A percentile compares a stretch with the other conserved stretches of the same genome.
phyloP scores from a whole-genome alignment of 306 rosid species.

The Quercus aquifolioides region DNA sequence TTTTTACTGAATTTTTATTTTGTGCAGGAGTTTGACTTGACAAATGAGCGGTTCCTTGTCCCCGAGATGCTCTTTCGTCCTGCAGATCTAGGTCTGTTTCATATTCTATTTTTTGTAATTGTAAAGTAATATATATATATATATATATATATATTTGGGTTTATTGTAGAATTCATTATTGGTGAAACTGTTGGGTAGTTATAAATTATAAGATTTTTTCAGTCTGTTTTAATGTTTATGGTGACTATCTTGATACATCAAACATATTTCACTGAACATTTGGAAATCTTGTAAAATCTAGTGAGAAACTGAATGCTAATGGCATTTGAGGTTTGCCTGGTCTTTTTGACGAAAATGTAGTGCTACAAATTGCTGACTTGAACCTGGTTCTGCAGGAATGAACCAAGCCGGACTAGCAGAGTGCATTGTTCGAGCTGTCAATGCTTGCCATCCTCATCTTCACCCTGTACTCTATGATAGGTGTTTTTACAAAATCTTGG shows the following conservation, averaged over 20 bases:
- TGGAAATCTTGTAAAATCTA: neutral
- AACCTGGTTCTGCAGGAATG: constrained; percentile 61
- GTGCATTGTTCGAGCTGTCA: constrained; percentile 83
- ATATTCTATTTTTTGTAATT: neutral
- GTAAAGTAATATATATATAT: neutral
- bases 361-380: constrained; percentile 17
- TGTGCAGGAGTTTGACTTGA: constrained; percentile 82
- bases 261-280: neutral
- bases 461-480: constrained; percentile 88
- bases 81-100: constrained; percentile 77
- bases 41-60: constrained; percentile 92
- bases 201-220: constrained; percentile 2
- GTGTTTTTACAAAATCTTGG: constrained; percentile 29
- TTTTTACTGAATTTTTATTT: constrained; percentile 1
- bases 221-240: neutral
- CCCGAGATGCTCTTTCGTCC: constrained; percentile 98
- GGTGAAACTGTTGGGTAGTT: constrained; percentile 6
- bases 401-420: constrained; percentile 94
- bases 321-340: constrained; percentile 7
- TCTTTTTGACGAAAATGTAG: neutral
- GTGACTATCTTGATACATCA: neutral
- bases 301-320: constrained; percentile 1
- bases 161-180: neutral
- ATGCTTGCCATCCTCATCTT: constrained; percentile 77
- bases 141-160: neutral